These are phyloP conservation scores for Glycyrrhiza uralensis DNA, from an alignment of 306 rosid genomes.

Conservation along the genomic window DNA sequence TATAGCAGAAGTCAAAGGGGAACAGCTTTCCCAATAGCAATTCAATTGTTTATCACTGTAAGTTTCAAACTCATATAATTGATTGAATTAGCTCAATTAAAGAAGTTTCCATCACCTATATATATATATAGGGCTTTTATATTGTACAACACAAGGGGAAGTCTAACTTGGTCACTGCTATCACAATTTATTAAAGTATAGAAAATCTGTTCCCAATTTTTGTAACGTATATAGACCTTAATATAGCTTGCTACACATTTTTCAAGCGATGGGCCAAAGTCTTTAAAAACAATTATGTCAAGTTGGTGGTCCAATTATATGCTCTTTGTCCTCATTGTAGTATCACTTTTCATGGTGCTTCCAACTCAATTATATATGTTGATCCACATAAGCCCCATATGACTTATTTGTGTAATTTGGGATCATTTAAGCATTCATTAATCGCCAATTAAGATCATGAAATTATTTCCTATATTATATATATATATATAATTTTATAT, in stretches of 20 bases:
- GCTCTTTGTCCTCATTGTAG: neutral
- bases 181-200: conserved; percentile 30
- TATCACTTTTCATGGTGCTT: neutral
- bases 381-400: too few relatives aligned
- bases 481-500: too few relatives aligned
- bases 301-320: conserved; percentile 30
- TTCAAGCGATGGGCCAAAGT: conserved; percentile 26
- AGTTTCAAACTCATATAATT: conserved; percentile 1
- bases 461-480: neutral
- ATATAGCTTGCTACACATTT: neutral
- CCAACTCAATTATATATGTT: neutral
- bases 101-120: conserved; percentile 29
- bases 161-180: conserved; percentile 27
- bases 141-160: too few relatives aligned
- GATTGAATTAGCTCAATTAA: neutral
- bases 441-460: neutral
- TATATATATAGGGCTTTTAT: conserved; percentile 19
- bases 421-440: neutral
- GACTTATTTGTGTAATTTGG: neutral
- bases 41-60: conserved; percentile 21
- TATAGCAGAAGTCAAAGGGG: conserved; percentile 46
- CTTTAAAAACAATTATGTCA: conserved; percentile 7
- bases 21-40: conserved; percentile 18
- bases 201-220: conserved; percentile 28
- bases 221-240: neutral